Evolutionary conservation across 1,284 basidiomycete genomes (phyloP).

Genomic region (Marasmius tenuissimus): DNA sequence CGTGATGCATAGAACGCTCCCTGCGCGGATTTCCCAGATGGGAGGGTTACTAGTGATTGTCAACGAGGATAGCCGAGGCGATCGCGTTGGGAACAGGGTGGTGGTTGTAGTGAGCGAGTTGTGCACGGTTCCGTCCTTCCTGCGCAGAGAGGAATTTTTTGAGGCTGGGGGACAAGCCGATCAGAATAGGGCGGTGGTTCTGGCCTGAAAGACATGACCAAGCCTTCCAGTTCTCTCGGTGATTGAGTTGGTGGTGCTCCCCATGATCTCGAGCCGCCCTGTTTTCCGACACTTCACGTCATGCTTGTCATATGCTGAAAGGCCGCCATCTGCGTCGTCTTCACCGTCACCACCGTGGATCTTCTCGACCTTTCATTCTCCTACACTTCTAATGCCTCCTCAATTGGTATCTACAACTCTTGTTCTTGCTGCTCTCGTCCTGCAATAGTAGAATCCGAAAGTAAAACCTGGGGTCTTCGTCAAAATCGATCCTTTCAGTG

Average conservation of each 20-base stretch:
- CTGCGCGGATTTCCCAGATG: too few relatives aligned
- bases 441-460: background rate
- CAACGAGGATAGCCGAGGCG: too few relatives aligned
- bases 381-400: slow-evolving; percentile 31
- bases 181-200: too few relatives aligned
- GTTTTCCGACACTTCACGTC: slow-evolving; percentile 27
- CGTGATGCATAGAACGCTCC: too few relatives aligned
- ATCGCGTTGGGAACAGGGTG: too few relatives aligned
- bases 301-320: slow-evolving; percentile 43
- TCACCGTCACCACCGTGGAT: slow-evolving; percentile 23
- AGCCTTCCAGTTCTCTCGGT: background rate
- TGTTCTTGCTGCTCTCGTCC: background rate
- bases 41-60: too few relatives aligned
- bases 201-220: too few relatives aligned
- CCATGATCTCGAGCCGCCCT: background rate
- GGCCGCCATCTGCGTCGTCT: slow-evolving; percentile 38
- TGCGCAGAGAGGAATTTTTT: too few relatives aligned
- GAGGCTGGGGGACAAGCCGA: too few relatives aligned
- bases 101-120: too few relatives aligned
- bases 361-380: slow-evolving; percentile 7
- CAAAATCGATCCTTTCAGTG: background rate
- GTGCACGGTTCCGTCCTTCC: too few relatives aligned
- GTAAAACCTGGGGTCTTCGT: background rate
- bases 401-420: slow-evolving; percentile 31
- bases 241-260: background rate